Base-by-base conservation (phyloP, 768 basidiomycete species). In the Lanmaoa pseudosensibilis region DNA sequence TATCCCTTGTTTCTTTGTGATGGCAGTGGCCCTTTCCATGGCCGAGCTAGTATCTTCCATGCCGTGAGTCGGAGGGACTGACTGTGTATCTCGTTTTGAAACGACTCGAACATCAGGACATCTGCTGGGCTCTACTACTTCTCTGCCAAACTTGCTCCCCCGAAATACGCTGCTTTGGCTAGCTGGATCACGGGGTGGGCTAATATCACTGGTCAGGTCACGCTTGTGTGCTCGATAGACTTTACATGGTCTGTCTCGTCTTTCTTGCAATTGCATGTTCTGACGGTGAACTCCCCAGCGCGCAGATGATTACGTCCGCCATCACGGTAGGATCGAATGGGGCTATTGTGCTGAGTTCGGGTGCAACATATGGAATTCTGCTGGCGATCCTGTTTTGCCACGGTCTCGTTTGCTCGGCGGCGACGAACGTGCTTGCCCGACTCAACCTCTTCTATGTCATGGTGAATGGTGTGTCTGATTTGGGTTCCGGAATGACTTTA, bases 71-170 rank as follows among this genome's bases (percentile, higher is more conserved):
- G 9, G 21, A 44, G 43, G 25, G 11, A 30, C 12, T 48, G 13
- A 12, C 0, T 41, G 9, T 46, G 15, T 3, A 30, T 56, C 32
- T 12, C 34, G 38, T n/a, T 32, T 23, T 23, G 45, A 46, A 46
- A 52, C 25, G 32, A 41, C 10, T 48, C 37, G 41, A 46, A 47
- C 25, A 19, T 37, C 19, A 90, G 88, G 50, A 90, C 88, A 23
- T 90, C 88, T 59, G 88, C 88, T 8, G 88, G 88, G 0, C 74
- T 90, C 18, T 90, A 90, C 67, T 90, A 89, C 68, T 90, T 89
- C 69, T 86, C 88, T 2, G 85, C 88, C 0, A 89, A 86, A 65
- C 69, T 90, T 43, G 88, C 88, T 3, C 85, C 86, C 1, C 77
- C 78, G 7, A 76, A 79, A 62, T 82, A 83, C 53, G 78, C 84